Conservation (phyloP, 139 green algal species). For the Chlamydomonas applanata region DNA sequence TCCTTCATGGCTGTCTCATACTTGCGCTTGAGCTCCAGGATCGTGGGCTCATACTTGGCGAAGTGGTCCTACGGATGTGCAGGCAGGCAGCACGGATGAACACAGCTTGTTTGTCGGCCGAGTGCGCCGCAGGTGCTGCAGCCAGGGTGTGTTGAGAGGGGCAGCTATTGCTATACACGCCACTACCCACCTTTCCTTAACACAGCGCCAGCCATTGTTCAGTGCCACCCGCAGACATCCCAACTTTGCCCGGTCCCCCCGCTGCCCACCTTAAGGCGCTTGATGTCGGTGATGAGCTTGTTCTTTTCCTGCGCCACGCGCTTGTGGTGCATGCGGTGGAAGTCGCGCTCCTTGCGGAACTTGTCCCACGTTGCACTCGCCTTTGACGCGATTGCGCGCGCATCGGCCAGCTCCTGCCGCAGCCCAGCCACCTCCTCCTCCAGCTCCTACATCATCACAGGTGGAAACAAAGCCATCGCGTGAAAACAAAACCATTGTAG, state of each 20-base stretch:
- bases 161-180: conserved; percentile 41
- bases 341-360: conserved; percentile 86
- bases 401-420: conserved; percentile 44
- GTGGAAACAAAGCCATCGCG: too few species aligned
- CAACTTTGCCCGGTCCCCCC: not conserved
- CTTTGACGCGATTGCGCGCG: conserved; percentile 35
- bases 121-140: too few species aligned
- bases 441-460: conserved; percentile 43
- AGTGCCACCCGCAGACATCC: not conserved
- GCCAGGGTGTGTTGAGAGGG: too few species aligned
- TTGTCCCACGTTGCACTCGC: conserved; percentile 56
- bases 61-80: conserved; percentile 69
- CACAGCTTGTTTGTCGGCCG: too few species aligned
- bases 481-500: too few species aligned
- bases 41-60: conserved; percentile 83
- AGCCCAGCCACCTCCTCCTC: conserved; percentile 53
- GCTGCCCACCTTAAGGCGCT: conserved; percentile 59
- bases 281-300: conserved; percentile 79
- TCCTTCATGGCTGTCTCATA: conserved; percentile 87
- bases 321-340: conserved; percentile 90
- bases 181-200: too few species aligned
- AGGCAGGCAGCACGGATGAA: too few species aligned
- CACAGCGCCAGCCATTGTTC: too few species aligned
- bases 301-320: conserved; percentile 88
- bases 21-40: conserved; percentile 80